Percentiles rank a stretch among this genome's conserved stretches.
phyloP scores from a whole-genome alignment of 2,329 filamentous ascomycete species.

The Arthrobotrys megalospora region DNA sequence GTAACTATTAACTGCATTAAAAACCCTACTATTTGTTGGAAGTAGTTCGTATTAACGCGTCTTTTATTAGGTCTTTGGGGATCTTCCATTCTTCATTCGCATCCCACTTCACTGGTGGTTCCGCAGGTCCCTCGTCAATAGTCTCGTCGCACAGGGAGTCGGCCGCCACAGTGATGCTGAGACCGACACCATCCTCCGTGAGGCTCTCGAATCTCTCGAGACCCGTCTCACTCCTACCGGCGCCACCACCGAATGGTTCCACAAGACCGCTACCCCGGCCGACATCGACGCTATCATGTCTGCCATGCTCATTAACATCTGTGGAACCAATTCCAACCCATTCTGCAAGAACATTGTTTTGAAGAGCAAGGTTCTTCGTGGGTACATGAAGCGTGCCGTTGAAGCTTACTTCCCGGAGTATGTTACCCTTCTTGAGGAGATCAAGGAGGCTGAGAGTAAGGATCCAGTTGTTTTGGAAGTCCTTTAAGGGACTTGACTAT shows the following conservation, averaged over 20 bases:
- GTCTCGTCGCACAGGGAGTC: slow-evolving; percentile 46
- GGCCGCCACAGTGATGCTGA: slow-evolving; percentile 53
- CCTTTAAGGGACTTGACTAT: background rate
- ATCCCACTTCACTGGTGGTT: slow-evolving; percentile 56
- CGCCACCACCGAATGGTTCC: slow-evolving; percentile 43
- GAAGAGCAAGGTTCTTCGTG: slow-evolving; percentile 37
- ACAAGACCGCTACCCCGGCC: slow-evolving; percentile 34
- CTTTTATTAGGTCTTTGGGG: slow-evolving; percentile 39
- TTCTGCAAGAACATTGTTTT: slow-evolving; percentile 49
- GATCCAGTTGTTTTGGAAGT: slow-evolving; percentile 2
- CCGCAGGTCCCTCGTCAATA: slow-evolving; percentile 30
- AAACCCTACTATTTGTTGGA: background rate
- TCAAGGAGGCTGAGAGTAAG: slow-evolving; percentile 35
- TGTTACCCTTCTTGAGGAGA: slow-evolving; percentile 13
- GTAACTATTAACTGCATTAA: background rate
- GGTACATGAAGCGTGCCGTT: slow-evolving; percentile 41
- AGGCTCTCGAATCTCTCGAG: slow-evolving; percentile 46
- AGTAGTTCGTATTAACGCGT: background rate
- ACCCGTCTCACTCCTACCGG: slow-evolving; percentile 31
- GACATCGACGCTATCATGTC: slow-evolving; percentile 51
- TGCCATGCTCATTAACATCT: slow-evolving; percentile 50
- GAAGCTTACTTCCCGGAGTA: slow-evolving; percentile 53
- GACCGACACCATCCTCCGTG: slow-evolving; percentile 48
- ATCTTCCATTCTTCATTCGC: slow-evolving; percentile 42
- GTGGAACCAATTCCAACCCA: slow-evolving; percentile 42